A percentile compares a stretch with the other conserved stretches of the same genome.
Conservation (phyloP, 2,329 filamentous ascomycete genomes). For the Coleophoma eucalyptorum region DNA sequence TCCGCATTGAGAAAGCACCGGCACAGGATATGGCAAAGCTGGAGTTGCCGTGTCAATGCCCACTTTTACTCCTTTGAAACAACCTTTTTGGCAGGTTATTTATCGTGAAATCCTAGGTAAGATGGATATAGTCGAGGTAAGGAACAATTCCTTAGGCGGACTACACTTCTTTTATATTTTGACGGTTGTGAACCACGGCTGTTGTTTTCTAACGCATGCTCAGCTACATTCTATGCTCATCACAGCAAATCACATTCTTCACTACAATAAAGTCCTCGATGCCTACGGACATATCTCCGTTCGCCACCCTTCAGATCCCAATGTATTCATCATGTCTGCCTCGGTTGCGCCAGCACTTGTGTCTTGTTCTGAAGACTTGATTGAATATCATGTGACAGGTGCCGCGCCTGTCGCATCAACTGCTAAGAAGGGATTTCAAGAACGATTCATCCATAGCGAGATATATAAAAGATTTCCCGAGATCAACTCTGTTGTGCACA, state of each 20-base stretch:
- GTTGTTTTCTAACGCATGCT: too few relatives aligned
- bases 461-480: conserved; percentile 36
- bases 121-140: too few relatives aligned
- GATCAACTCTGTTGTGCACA: conserved; percentile 38
- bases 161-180: too few relatives aligned
- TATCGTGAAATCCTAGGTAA: too few relatives aligned
- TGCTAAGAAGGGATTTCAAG: conserved; percentile 34
- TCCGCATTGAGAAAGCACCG: too few relatives aligned
- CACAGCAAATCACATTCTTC: conserved; percentile 46
- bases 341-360: conserved; percentile 44
- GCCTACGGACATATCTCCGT: conserved; percentile 52
- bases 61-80: too few relatives aligned
- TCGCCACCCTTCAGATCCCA: conserved; percentile 40
- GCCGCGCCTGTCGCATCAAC: conserved; percentile 35
- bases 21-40: too few relatives aligned
- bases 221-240: conserved; percentile 27
- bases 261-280: conserved; percentile 45
- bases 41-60: too few relatives aligned
- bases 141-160: too few relatives aligned
- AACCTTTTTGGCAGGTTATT: too few relatives aligned
- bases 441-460: conserved; percentile 44
- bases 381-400: conserved; percentile 40
- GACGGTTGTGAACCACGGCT: too few relatives aligned
- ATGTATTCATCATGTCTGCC: conserved; percentile 44
- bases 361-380: conserved; percentile 36